Base-by-base conservation (phyloP, 768 basidiomycete species). In the Lyophyllum decastes region DNA sequence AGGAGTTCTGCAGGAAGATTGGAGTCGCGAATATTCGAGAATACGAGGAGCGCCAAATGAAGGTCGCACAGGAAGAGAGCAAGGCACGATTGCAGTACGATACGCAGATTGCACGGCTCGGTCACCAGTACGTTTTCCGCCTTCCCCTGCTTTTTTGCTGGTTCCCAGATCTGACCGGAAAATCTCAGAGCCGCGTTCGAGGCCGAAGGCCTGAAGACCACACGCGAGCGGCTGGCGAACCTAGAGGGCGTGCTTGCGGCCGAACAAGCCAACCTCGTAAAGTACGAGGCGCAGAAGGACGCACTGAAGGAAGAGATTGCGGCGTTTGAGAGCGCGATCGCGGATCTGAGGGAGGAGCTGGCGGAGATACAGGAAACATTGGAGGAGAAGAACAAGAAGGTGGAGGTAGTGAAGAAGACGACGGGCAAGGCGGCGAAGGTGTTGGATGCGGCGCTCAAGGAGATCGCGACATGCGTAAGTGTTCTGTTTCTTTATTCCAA, bases 31-130 rank as follows among this genome's bases (percentile, higher is more conserved):
- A 87, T 72, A 94, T 99, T 61, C 85, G 95, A 25, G 93, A 95
- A 64, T 99, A 95, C 68, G 96, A 98, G 72, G 90, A 94, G 68
- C 85, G 90, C 21, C 94, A 96, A 66, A 77, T 98, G 27, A 91
- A 89, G 70, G 83, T 92, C 22, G 93, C 92, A 0, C 89, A 94
- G 71, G 91, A 92, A 64, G 94, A 94, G 70, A 91, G 85, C 66
- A 92, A 91, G 64, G 91, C 90, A 8, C 77, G 92, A 56, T 73
- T 95, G 62, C 82, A 89, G 47, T 96, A 86, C 63, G 88, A 94
- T 61, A 90, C 87, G 4, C 94, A 95, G 69, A 90, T 95, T 58
- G 88, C 90, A 0, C 82, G 95, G 9, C 75, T 98, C 55, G 86
- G 82, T 2, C 92, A 95, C 72, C 90, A 93, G 95, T 94, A 69